These are phyloP conservation scores for Telopea speciosissima DNA, from an alignment of 177 flowering plant species.

Conservation along the genomic window DNA sequence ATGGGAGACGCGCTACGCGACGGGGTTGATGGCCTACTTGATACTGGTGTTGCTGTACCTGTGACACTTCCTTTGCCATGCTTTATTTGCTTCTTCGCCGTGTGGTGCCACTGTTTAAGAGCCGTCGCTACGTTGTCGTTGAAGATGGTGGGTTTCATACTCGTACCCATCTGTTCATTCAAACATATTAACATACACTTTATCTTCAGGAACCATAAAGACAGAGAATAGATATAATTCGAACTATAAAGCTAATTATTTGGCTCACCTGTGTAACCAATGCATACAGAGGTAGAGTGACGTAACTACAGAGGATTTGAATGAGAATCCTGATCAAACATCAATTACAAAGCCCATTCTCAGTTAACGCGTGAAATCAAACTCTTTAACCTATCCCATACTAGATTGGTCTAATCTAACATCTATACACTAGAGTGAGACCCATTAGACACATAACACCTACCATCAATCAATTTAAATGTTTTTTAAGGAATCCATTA, in stretches of 20 bases:
- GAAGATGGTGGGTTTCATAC: constrained; percentile 49
- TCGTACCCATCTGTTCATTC: constrained; percentile 47
- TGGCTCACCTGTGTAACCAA: constrained; percentile 70
- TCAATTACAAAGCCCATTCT: too few species aligned
- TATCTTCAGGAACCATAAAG: neutral
- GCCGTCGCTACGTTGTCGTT: constrained; percentile 39
- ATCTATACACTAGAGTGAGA: too few species aligned
- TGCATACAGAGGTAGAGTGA: constrained; percentile 87
- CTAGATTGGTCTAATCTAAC: too few species aligned
- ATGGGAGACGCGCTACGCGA: constrained; percentile 31
- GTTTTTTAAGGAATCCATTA: too few species aligned
- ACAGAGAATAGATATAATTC: neutral
- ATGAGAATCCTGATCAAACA: constrained; percentile 47
- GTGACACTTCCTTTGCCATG: constrained; percentile 23
- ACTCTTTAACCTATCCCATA: too few species aligned
- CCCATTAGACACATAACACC: too few species aligned
- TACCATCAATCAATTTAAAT: too few species aligned
- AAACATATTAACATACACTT: neutral
- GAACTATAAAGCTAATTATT: neutral
- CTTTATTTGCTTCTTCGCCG: constrained; percentile 39
- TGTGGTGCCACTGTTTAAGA: constrained; percentile 39
- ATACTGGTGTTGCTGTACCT: constrained; percentile 27
- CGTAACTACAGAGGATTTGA: constrained; percentile 77
- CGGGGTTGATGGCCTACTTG: constrained; percentile 40
- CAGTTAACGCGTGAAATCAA: too few species aligned